Percentiles rank a stretch among this genome's conserved stretches.
Evolutionary conservation across 306 rosid species (phyloP).

Genomic region (Corylus heterophylla): DNA sequence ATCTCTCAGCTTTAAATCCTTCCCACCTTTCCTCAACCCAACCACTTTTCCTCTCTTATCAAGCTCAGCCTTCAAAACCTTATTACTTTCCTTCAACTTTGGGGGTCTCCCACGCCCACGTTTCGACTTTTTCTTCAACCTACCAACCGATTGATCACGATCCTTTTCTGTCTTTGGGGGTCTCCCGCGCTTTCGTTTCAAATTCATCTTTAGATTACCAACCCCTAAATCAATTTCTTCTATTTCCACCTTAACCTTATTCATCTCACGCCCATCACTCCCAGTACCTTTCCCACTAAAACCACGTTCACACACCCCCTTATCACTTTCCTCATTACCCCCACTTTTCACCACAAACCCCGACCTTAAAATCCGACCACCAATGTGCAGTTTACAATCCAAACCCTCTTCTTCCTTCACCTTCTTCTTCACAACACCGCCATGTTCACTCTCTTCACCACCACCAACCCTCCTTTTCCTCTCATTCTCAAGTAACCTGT

Average conservation of each 20-base stretch:
- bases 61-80: constrained; percentile 25
- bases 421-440: constrained; percentile 20
- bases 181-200: constrained; percentile 44
- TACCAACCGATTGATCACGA: constrained; percentile 6
- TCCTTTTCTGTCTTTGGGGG: constrained; percentile 23
- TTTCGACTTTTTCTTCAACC: constrained; percentile 19
- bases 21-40: constrained; percentile 15
- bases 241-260: constrained; percentile 28
- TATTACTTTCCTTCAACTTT: constrained; percentile 28
- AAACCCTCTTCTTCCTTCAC: constrained; percentile 27
- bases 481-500: constrained; percentile 39
- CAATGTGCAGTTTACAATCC: constrained; percentile 27
- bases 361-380: constrained; percentile 67
- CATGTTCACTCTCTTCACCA: constrained; percentile 21
- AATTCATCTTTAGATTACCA: constrained; percentile 12
- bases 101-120: constrained; percentile 12
- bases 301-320: constrained; percentile 32
- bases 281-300: constrained; percentile 21
- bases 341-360: constrained; percentile 30
- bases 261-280: constrained; percentile 30
- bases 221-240: constrained; percentile 33
- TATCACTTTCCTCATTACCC: constrained; percentile 20
- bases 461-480: constrained; percentile 33
- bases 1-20: constrained; percentile 25
- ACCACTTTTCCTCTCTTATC: constrained; percentile 30